Evolutionary conservation across 2,329 filamentous ascomycete species (phyloP).

Genomic region (Epichloe hybrida): DNA sequence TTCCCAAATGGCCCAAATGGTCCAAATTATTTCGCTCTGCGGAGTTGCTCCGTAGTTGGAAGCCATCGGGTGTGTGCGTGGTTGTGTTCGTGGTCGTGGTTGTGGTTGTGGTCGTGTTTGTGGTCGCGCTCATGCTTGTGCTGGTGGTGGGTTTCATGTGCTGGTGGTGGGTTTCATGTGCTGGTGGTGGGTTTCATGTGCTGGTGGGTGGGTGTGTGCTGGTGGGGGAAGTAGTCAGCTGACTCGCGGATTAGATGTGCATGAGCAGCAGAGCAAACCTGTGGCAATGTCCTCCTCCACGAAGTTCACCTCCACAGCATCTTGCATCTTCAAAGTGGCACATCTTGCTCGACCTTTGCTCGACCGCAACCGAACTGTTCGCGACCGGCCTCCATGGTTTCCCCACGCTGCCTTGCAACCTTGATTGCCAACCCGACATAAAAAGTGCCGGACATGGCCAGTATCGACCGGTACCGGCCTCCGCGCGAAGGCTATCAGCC

Average conservation of each 20-base stretch:
- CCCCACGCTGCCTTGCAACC: slow-evolving; percentile 7
- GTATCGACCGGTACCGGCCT: slow-evolving; percentile 45
- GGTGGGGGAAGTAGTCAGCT: slow-evolving; percentile 1
- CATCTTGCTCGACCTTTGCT: not conserved
- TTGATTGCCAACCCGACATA: slow-evolving; percentile 14
- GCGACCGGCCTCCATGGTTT: slow-evolving; percentile 13
- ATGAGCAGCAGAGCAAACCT: not conserved
- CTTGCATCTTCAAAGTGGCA: not conserved
- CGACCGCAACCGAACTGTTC: not conserved
- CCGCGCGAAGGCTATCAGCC: slow-evolving; percentile 44
- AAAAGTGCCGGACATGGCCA: slow-evolving; percentile 33
- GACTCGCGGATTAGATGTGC: not conserved
- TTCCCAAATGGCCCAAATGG: no score
- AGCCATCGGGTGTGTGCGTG: no score
- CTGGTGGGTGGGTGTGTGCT: slow-evolving; percentile 36
- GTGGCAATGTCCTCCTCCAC: not conserved
- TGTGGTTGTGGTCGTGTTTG: no score
- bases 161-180: no score
- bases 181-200: no score
- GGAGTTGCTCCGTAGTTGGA: no score
- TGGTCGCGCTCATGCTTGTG: no score
- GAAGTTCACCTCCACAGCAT: not conserved
- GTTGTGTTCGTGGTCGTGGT: no score
- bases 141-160: no score
- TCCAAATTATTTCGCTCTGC: no score